Base-by-base conservation (phyloP, 768 basidiomycete genomes). In the Rhizopogon sp. region DNA sequence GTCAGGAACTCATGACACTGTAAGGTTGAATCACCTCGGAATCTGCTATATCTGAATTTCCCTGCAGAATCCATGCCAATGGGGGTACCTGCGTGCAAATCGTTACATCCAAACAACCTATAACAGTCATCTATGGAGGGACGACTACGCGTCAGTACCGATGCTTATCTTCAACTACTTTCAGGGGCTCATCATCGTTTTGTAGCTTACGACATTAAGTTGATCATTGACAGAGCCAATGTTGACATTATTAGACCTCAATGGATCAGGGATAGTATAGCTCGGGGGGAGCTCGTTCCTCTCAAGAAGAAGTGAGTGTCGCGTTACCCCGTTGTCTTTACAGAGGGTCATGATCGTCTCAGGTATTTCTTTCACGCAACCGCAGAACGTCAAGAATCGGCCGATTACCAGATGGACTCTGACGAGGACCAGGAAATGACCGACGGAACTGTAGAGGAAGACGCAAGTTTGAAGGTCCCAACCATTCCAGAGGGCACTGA, bases 361-460 rank as follows among this genome's bases (percentile, higher is more conserved):
- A 91, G 88, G 64, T 91, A 90, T 66, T 90, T 91, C 69, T 90
- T 91, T 72, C 81, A 88, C 62, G 84, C 89, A 4, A 87, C 83
- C 0, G 67, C 73, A 1, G 70, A 67, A 6, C 77, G 85, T 39
- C 73, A 68, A 58, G 69, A 73, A 16, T 72, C 69, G 9, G 75
- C 79, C 1, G 86, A 84, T 37, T 90, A 85, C 60, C 65, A 76
- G 44, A 74, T 71, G 14, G 76, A 72, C 47, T 70, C 65, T 17
- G 64, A 69, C 16, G 72, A 71, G 29, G 72, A 71, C 0, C 62
- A 62, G 4, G 62, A 61, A 28, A 60, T 59, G 53, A 53, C n/a
- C 3, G 60, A 62, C 11, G 49, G 43, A 39, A 49, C 25, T 29
- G 64, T 60, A 56, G 66, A 54, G 56, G 60, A 66, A 39, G 63